These are phyloP conservation scores for Candida sanyaensis DNA, from an alignment of 1,139 yeast species.

Conservation along the genomic window DNA sequence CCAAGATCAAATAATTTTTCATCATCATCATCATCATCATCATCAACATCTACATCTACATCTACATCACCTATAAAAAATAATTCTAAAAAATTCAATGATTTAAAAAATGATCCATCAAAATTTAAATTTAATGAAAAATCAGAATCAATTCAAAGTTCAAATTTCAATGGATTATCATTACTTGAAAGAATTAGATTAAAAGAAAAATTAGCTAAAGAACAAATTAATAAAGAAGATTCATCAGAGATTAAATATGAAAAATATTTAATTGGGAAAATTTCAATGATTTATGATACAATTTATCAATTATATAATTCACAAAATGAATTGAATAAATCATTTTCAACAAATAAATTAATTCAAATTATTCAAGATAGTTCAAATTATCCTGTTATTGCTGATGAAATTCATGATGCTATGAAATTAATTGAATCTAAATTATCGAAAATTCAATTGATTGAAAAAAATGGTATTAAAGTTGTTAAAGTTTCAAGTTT, in stretches of 20 bases:
- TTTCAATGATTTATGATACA: slow-evolving; percentile 38
- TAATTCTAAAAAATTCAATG: slow-evolving; percentile 10
- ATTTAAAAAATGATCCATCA: slow-evolving; percentile 30
- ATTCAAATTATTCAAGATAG: slow-evolving; percentile 36
- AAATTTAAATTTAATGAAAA: slow-evolving; percentile 32
- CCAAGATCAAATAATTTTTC: slow-evolving; percentile 13
- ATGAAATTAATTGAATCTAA: slow-evolving; percentile 20
- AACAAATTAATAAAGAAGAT: slow-evolving; percentile 15
- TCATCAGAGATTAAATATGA: slow-evolving; percentile 37
- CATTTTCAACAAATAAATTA: slow-evolving; percentile 28
- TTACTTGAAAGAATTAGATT: slow-evolving; percentile 43
- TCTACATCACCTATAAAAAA: slow-evolving; percentile 11
- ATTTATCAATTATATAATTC: slow-evolving; percentile 30
- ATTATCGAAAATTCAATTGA: slow-evolving; percentile 19
- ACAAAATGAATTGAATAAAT: slow-evolving; percentile 12
- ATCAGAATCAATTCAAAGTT: slow-evolving; percentile 22
- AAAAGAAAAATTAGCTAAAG: slow-evolving; percentile 30
- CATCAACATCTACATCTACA: neutral
- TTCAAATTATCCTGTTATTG: slow-evolving; percentile 31
- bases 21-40: too few relatives aligned
- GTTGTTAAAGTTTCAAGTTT: slow-evolving; percentile 30
- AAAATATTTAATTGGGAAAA: slow-evolving; percentile 41
- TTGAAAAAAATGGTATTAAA: slow-evolving; percentile 23
- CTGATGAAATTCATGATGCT: slow-evolving; percentile 33
- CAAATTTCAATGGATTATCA: slow-evolving; percentile 32